Evolutionary conservation across 768 basidiomycete genomes (phyloP), one percentile per base, ranked within the genome.

Genomic region (Nevesoporus exiguus): DNA sequence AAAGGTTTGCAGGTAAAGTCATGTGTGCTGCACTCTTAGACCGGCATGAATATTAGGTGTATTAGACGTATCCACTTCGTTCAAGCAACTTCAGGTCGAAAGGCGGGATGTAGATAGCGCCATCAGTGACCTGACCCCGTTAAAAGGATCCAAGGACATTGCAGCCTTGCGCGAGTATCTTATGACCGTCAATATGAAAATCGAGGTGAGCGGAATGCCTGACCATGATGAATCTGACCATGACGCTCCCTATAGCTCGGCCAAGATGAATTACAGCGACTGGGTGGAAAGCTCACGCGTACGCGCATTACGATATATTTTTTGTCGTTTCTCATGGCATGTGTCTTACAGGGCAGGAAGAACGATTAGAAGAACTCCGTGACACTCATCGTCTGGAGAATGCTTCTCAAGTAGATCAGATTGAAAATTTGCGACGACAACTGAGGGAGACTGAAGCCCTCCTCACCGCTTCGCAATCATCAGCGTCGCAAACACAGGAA

Each of bases 361-460:
- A 83, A 48, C 87, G 87, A 8, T 77, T 93, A 11, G 87, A 90
- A 59, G 93, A 97, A 66, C 74, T 98, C 0, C 84, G 84, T 33
- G 90, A 93, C 58, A 90, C 83, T 7, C 94, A 96, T 65, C 80
- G 77, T 14, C 76, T 90, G 9, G 93, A 96, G 71, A 82, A 82
- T 13, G 69, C 78, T n/a, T 94, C 93, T 14, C 89, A 88, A 57
- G 82, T 80, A 4, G 81, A 86, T 37, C 84, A 88, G 57, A 83
- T 93, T 41, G 83, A 86, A 58, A 79, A 79, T 36, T 75, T 97
- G 36, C 81, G 79, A 36, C 76, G 75, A 13, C 89, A 94, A 59
- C 66, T 93, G 7, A 71, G 72, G 15, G 88, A 91, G 63, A 77
- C 83, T 4, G 90, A 94, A 62, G 80, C 83, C 0, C 78, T 89